These are phyloP conservation scores for Paraphaeosphaeria sporulosa DNA, from an alignment of 2,329 filamentous ascomycete genomes.

Conservation along the genomic window DNA sequence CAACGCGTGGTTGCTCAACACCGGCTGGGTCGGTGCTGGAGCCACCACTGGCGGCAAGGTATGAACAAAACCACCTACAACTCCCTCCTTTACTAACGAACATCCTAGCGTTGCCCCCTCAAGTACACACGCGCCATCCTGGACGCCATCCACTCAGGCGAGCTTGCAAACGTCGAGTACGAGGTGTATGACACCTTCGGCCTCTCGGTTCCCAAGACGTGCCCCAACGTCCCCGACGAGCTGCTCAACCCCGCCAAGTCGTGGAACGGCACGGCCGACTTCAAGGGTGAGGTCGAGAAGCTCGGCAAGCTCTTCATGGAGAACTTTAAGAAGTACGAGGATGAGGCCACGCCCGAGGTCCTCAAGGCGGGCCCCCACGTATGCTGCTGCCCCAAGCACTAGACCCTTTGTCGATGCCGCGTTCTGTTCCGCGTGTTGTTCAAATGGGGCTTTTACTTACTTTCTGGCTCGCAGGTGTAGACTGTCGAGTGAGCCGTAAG, in stretches of 20 bases:
- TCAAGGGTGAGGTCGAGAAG: slow-evolving; percentile 88
- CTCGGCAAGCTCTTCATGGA: slow-evolving; percentile 88
- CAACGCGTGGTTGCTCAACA: slow-evolving; percentile 99
- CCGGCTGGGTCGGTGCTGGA: slow-evolving; percentile 93
- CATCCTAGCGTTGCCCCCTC: slow-evolving; percentile 77
- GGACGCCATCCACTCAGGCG: slow-evolving; percentile 95
- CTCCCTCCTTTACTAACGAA: background rate
- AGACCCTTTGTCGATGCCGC: slow-evolving; percentile 14
- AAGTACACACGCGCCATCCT: slow-evolving; percentile 99
- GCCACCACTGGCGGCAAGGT: slow-evolving; percentile 87
- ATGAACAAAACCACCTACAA: slow-evolving; percentile 56
- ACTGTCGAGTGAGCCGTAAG: slow-evolving; percentile 8
- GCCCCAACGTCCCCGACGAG: slow-evolving; percentile 87
- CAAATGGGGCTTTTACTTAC: slow-evolving; percentile 18
- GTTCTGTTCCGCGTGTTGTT: slow-evolving; percentile 8
- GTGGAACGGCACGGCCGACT: slow-evolving; percentile 86
- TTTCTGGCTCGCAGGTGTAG: slow-evolving; percentile 19
- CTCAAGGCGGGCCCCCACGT: slow-evolving; percentile 56
- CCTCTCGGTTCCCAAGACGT: slow-evolving; percentile 91
- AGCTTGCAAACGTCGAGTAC: slow-evolving; percentile 91
- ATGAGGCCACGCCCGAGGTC: slow-evolving; percentile 67
- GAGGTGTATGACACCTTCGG: slow-evolving; percentile 98
- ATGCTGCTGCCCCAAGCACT: slow-evolving; percentile 50
- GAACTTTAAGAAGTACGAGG: slow-evolving; percentile 97
- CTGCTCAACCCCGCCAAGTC: slow-evolving; percentile 93